Conservation (phyloP, 2,329 filamentous ascomycete species). For the Neodidymelliopsis sp. region DNA sequence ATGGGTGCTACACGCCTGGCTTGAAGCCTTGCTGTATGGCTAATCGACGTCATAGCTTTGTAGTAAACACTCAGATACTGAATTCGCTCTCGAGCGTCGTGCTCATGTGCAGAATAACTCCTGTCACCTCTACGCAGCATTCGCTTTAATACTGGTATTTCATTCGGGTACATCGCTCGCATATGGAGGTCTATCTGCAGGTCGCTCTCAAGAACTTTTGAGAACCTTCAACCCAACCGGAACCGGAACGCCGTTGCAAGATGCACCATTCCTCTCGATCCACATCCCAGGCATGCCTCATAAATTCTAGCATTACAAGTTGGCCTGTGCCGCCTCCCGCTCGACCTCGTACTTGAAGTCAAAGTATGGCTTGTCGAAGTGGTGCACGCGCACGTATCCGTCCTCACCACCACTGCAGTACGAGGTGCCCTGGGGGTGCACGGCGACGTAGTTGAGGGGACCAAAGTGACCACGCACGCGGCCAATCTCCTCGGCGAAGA, state of each 20-base stretch:
- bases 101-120: no score
- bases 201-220: slow-evolving; percentile 31
- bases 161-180: slow-evolving; percentile 19
- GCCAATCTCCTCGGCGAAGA: slow-evolving; percentile 98
- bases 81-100: no score
- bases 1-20: no score
- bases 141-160: slow-evolving; percentile 7
- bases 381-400: slow-evolving; percentile 96
- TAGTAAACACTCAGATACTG: no score
- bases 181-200: slow-evolving; percentile 22
- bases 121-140: no score
- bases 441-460: slow-evolving; percentile 93
- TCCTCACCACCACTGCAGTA: slow-evolving; percentile 98
- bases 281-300: slow-evolving; percentile 31
- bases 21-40: no score
- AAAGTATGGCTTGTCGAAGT: slow-evolving; percentile 98
- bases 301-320: slow-evolving; percentile 40
- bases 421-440: slow-evolving; percentile 87
- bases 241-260: slow-evolving; percentile 49
- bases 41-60: no score
- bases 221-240: slow-evolving; percentile 25
- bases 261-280: slow-evolving; percentile 44
- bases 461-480: slow-evolving; percentile 97
- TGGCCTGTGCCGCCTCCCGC: slow-evolving; percentile 67
- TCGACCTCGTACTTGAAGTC: slow-evolving; percentile 99